A percentile compares a stretch with the other conserved stretches of the same genome.
phyloP scores from a whole-genome alignment of 371 early-diverging fungal genomes.

The Rhizopus delemar region DNA sequence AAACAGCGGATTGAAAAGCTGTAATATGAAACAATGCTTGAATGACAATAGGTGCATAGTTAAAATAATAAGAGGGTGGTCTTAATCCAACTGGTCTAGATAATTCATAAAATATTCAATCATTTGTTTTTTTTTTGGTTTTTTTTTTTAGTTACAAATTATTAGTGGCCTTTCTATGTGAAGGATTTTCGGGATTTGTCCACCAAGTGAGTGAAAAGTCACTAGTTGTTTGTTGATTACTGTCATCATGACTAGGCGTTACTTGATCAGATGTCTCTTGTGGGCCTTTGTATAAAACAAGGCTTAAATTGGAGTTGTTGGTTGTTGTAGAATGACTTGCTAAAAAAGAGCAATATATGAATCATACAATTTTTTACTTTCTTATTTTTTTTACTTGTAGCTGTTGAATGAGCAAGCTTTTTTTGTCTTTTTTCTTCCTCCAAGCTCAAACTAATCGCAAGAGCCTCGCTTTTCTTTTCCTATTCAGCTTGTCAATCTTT shows the following conservation, averaged over 20 bases:
- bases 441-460: constrained; percentile 12
- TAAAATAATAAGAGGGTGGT: constrained; percentile 41
- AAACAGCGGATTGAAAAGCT: constrained; percentile 32
- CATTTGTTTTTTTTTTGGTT: not conserved
- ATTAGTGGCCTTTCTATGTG: constrained; percentile 23
- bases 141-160: constrained; percentile 27
- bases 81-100: constrained; percentile 42
- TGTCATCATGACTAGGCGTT: not conserved
- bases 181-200: constrained; percentile 45
- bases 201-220: constrained; percentile 42
- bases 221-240: not conserved
- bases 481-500: not conserved
- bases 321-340: not conserved
- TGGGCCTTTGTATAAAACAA: constrained; percentile 1
- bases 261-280: not conserved
- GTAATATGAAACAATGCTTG: constrained; percentile 46
- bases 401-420: not conserved
- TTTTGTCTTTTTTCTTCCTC: constrained; percentile 11
- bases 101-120: not conserved
- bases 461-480: not conserved
- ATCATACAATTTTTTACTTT: not conserved
- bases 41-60: constrained; percentile 38
- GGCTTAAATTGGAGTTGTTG: not conserved
- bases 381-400: not conserved
- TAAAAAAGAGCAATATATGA: not conserved